phyloP scores from a whole-genome alignment of 345 rosid species.

The Viola odorata region DNA sequence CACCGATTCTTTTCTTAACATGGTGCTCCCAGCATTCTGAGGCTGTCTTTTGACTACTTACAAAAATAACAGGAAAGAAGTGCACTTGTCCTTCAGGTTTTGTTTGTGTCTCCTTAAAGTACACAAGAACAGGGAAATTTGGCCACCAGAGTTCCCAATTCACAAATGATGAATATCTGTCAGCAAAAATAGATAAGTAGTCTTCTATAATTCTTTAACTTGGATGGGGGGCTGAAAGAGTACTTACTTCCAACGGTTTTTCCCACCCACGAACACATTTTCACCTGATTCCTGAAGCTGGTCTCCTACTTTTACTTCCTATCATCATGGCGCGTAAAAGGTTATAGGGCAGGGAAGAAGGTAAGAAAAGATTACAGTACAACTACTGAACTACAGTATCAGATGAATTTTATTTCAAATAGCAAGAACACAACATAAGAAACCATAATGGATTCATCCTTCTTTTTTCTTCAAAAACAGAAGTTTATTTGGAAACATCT shows the following conservation, averaged over 20 bases:
- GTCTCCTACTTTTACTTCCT: conserved; percentile 72
- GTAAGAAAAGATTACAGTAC: no score
- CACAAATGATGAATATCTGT: conserved; percentile 64
- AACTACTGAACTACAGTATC: no score
- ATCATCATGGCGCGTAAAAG: neutral
- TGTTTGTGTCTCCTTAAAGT: conserved; percentile 70
- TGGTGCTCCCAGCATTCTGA: no score
- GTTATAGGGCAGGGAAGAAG: no score
- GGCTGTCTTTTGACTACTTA: conserved; percentile 26
- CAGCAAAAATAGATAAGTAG: conserved; percentile 1
- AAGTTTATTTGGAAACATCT: no score
- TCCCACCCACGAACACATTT: conserved; percentile 69
- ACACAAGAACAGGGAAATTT: conserved; percentile 61
- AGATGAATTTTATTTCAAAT: no score
- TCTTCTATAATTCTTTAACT: neutral
- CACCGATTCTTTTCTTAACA: no score
- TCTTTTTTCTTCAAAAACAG: no score
- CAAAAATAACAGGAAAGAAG: conserved; percentile 75
- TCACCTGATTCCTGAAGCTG: conserved; percentile 66
- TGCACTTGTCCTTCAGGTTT: conserved; percentile 82
- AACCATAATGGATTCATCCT: no score
- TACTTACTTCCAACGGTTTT: conserved; percentile 77
- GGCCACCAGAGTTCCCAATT: conserved; percentile 94
- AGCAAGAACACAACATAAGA: no score
- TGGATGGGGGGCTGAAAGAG: neutral